Evolutionary conservation across 805 yeast genomes (phyloP), one percentile per base, ranked within the genome.

Genomic region (Metschnikowia anglica): DNA sequence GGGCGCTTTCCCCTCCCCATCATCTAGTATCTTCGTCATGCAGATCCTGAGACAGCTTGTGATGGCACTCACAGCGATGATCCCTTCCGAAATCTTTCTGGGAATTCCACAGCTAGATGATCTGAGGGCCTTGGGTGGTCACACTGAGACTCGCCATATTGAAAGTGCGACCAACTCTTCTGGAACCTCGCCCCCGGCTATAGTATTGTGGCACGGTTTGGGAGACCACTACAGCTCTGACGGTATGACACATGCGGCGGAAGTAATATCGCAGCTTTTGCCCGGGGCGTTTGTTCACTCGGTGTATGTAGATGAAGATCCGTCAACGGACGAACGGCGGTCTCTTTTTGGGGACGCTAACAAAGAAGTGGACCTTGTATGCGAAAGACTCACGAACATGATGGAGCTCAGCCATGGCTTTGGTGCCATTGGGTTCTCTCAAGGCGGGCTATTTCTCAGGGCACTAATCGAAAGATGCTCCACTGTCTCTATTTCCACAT

Each of bases 171-270:
- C 15, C 5, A 26, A 26, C 29, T 12, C 13, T n/a, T 25, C 5
- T 25, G n/a, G 13, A 5, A 5, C 10, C 28, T 13, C 28, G 28
- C 28, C 28, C 2, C 47, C 47, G 6, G 53, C 88, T 0, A 72
- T 86, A 2, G 88, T 86, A 2, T 56, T 87, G 30, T 86, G 95
- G 95, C 95, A 86, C 54, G 95, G 95, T 0, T 71, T 87, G 62
- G 93, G 95, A 0, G 95, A 86, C 58, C 72, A 76, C 9, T 85
- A 80, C 57, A 75, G 83, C 55, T 79, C 88, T 0, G 59, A 73
- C 0, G 78, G 84, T 0, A 77, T 85, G 70, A 65, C 62, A 23
- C 60, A 68, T n/a, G 76, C 74, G 1, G 61, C 63, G 4, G 68
- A 66, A 0, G 44, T 74, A 2, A 62, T 85, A 6, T 54, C 65